Conservation (phyloP, 495 filamentous ascomycete species). For the Talaromyces trachyspermus region DNA sequence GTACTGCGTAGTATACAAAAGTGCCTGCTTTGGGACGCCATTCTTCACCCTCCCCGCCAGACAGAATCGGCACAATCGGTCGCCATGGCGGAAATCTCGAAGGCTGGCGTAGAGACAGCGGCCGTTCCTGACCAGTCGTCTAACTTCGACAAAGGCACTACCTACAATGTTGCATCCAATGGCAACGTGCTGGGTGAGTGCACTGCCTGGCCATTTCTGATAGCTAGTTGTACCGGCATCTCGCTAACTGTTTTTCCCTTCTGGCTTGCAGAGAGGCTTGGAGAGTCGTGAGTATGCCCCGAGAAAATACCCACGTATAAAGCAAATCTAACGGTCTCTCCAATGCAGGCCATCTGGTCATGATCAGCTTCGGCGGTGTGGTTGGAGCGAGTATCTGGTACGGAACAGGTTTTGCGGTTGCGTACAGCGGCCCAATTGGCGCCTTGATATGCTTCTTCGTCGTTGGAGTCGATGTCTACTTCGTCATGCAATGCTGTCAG, state of each 20-base stretch:
- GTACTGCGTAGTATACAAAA: too few relatives aligned
- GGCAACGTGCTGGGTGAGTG: not conserved
- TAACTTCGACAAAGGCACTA: not conserved
- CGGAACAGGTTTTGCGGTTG: constrained; percentile 54
- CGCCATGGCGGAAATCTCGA: too few relatives aligned
- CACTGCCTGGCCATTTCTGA: too few relatives aligned
- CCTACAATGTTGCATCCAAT: not conserved
- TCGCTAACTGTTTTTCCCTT: too few relatives aligned
- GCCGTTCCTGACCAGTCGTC: not conserved
- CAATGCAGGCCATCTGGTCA: not conserved
- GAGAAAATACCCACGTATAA: not conserved
- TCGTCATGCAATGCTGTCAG: constrained; percentile 39
- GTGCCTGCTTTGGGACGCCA: too few relatives aligned
- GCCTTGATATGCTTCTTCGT: constrained; percentile 58
- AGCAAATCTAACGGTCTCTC: not conserved
- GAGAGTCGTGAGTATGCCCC: not conserved
- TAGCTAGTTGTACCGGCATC: too few relatives aligned
- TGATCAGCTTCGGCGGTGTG: constrained; percentile 18
- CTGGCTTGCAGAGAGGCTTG: not conserved
- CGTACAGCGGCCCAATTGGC: constrained; percentile 54
- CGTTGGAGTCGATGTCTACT: constrained; percentile 56
- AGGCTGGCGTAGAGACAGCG: not conserved
- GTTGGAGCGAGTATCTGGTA: constrained; percentile 42
- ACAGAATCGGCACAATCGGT: too few relatives aligned
- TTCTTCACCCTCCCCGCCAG: too few relatives aligned